Evolutionary conservation across 2,329 filamentous ascomycete species (phyloP).

Genomic region (Fusarium metavorans): DNA sequence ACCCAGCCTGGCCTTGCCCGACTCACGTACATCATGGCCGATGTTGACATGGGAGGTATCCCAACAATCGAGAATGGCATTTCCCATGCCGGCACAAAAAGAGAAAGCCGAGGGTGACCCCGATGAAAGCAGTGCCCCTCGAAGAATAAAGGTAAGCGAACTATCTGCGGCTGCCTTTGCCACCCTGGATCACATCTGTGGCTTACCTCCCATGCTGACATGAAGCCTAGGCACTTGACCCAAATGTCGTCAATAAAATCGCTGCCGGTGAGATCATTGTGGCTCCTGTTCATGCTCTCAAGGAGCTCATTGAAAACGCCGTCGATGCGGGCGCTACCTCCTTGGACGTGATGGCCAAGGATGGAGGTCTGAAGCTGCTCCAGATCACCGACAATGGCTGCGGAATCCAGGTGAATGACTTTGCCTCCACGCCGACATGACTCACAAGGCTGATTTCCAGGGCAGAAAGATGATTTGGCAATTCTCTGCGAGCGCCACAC

Average conservation of each 20-base stretch:
- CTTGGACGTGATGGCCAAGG: constrained; percentile 91
- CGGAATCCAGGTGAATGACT: constrained; percentile 80
- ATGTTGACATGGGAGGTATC: constrained; percentile 31
- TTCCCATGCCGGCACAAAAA: constrained; percentile 56
- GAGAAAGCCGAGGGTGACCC: constrained; percentile 59
- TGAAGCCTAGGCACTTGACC: constrained; percentile 78
- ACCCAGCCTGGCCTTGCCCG: constrained; percentile 44
- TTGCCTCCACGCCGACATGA: not conserved
- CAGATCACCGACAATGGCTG: constrained; percentile 98
- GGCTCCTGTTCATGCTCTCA: constrained; percentile 93
- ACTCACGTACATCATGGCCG: constrained; percentile 56
- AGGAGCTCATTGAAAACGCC: constrained; percentile 96
- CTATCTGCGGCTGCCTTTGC: not conserved
- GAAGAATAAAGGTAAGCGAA: constrained; percentile 62
- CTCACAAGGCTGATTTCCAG: constrained; percentile 24
- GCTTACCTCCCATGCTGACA: constrained; percentile 15
- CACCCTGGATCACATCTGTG: constrained; percentile 4
- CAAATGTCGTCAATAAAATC: constrained; percentile 98
- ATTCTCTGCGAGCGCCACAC: constrained; percentile 97
- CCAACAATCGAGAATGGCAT: constrained; percentile 4
- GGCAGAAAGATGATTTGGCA: constrained; percentile 85
- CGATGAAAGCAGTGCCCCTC: constrained; percentile 55
- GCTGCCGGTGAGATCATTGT: constrained; percentile 98
- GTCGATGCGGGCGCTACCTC: constrained; percentile 96
- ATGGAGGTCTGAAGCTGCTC: constrained; percentile 92